phyloP scores from a whole-genome alignment of 2,329 filamentous ascomycete species.

The Microsporum canis region DNA sequence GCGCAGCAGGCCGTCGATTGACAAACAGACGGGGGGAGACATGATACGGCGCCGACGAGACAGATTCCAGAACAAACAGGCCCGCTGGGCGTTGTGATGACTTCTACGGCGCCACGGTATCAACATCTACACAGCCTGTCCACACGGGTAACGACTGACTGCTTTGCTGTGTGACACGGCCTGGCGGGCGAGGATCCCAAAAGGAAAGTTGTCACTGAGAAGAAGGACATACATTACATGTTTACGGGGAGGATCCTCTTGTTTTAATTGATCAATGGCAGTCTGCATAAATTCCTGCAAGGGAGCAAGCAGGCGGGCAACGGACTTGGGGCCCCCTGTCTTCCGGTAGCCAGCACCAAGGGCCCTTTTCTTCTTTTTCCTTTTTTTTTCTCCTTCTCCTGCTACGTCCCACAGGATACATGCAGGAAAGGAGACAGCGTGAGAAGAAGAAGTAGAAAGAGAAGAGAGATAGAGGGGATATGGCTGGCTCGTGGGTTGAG shows the following conservation, averaged over 20 bases:
- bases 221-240: not conserved
- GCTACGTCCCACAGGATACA: not conserved
- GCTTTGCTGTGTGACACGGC: not conserved
- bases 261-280: conserved; percentile 1
- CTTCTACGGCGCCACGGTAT: not conserved
- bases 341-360: conserved; percentile 1
- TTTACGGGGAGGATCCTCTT: not conserved
- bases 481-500: not conserved
- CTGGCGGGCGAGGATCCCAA: not conserved
- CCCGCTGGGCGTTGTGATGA: not conserved
- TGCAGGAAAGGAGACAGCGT: not conserved
- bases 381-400: not conserved
- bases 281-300: conserved; percentile 1
- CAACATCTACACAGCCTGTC: not conserved
- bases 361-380: not conserved
- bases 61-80: not conserved
- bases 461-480: not conserved
- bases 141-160: not conserved
- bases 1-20: not conserved
- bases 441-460: not conserved
- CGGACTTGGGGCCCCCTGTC: conserved; percentile 1
- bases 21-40: not conserved
- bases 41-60: not conserved
- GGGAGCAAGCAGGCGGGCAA: not conserved
- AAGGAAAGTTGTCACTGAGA: not conserved